These are phyloP conservation scores for Inga leiocalycina DNA, from an alignment of 306 rosid genomes.

Conservation along the genomic window DNA sequence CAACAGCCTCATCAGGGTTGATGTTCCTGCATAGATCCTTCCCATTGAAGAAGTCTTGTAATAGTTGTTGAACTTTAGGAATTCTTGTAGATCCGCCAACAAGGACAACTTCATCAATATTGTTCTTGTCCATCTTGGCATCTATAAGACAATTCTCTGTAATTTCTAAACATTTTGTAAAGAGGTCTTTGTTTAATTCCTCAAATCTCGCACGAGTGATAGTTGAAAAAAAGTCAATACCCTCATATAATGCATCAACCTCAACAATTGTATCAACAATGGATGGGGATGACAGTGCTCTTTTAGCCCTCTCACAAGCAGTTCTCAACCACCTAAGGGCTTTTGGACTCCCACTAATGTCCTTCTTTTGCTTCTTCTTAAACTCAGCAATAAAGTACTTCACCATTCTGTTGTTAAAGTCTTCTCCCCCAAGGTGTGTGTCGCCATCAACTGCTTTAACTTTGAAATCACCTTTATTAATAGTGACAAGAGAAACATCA, in stretches of 20 bases:
- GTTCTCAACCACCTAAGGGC: slow-evolving; percentile 32
- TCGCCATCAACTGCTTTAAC: too few relatives aligned
- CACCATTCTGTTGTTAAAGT: slow-evolving; percentile 39
- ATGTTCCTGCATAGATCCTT: slow-evolving; percentile 56
- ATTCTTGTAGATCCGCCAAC: slow-evolving; percentile 68
- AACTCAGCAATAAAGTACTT: slow-evolving; percentile 23
- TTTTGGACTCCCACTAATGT: slow-evolving; percentile 19
- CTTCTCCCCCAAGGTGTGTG: slow-evolving; percentile 36
- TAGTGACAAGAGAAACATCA: slow-evolving; percentile 29
- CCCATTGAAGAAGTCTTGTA: slow-evolving; percentile 52
- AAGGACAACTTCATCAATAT: slow-evolving; percentile 52
- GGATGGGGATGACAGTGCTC: background rate
- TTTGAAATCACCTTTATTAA: slow-evolving; percentile 20
- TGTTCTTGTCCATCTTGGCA: slow-evolving; percentile 49
- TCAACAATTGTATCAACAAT: background rate
- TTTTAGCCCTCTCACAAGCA: slow-evolving; percentile 2
- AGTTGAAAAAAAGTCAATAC: background rate
- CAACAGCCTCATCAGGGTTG: slow-evolving; percentile 68
- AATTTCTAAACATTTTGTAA: slow-evolving; percentile 45
- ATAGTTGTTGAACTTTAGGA: slow-evolving; percentile 55
- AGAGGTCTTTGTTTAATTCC: slow-evolving; percentile 27
- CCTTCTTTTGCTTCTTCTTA: slow-evolving; percentile 16
- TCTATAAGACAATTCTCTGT: slow-evolving; percentile 52
- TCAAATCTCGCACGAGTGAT: slow-evolving; percentile 28
- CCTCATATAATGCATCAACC: background rate